Evolutionary conservation across 108 stramenopile species (phyloP), one percentile per base, ranked within the genome.

Genomic region (Pelagomonas calceolata): DNA sequence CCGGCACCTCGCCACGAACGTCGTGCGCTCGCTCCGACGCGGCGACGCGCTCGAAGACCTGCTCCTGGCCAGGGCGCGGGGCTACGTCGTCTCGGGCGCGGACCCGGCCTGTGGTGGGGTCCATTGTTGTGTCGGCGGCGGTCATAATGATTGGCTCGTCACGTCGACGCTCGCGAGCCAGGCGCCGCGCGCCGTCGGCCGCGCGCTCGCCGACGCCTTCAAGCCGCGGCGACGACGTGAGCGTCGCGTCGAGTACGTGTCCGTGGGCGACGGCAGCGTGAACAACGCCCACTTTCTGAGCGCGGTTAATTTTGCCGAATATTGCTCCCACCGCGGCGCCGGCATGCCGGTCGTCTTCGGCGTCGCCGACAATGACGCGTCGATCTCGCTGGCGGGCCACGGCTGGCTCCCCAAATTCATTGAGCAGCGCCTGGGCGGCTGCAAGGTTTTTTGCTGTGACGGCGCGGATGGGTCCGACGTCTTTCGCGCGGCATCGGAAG

Each of bases 101-200:
- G 92, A 93, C 80, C 92, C 92, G n/a, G 85, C 90, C 34, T 90
- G 88, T 37, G 85, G 84, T 32, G 89, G 89, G n/a, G 85, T 87
- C 32, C 92, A 93, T 72, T 91, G 92, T 70, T 77, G 87, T 32
- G 87, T 93, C 46, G 89, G 89, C 63, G 85, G 86, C 32, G 73
- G 77, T 4, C 66, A 30, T 32, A 51, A 65, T 21, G 74, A 78
- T 21, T 81, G 70, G n/a, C 21, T 74, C 35, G 74, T 81, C 34
- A 78, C 74, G 36, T 87, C 86, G 32, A 93, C 92, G 34, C 78
- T 93, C 33, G 85, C 92, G 0, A 89, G 88, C 16, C 92, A 93
- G 73, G 85, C 85, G 68, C 89, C 90, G 30, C 83, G 90, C 0
- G 92, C 92, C 7, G 88, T 91, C 26, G 92, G 90, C 7, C 82